These are phyloP conservation scores for Cladophialophora carrionii DNA, from an alignment of 2,329 filamentous ascomycete genomes.

Conservation along the genomic window DNA sequence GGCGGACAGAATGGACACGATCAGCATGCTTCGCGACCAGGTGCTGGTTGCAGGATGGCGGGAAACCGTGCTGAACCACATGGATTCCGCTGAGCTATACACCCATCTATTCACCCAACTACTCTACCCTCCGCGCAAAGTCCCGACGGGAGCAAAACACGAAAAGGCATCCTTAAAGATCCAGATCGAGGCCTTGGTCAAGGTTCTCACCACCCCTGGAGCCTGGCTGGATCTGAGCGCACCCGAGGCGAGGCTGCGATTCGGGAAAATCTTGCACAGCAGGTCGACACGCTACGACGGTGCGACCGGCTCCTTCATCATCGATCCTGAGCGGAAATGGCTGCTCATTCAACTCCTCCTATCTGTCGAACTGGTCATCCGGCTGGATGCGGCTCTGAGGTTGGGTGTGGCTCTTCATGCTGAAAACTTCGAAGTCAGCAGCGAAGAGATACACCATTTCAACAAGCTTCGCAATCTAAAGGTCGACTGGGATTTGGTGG, in stretches of 20 bases:
- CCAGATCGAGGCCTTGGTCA: constrained; percentile 52
- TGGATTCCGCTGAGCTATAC: constrained; percentile 41
- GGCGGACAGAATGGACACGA: constrained; percentile 43
- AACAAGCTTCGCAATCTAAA: constrained; percentile 55
- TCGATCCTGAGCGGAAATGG: constrained; percentile 51
- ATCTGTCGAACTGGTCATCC: constrained; percentile 58
- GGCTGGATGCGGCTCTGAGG: constrained; percentile 55
- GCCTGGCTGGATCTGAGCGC: constrained; percentile 55
- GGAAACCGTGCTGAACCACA: constrained; percentile 46
- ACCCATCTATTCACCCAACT: constrained; percentile 46
- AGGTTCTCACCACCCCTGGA: constrained; percentile 48
- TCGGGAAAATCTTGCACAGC: constrained; percentile 50
- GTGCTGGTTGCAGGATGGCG: constrained; percentile 41
- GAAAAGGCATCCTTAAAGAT: constrained; percentile 46
- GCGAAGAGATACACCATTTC: constrained; percentile 52
- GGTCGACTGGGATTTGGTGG: constrained; percentile 60
- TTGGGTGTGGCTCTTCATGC: constrained; percentile 48
- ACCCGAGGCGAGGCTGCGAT: constrained; percentile 51
- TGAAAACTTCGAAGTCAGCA: constrained; percentile 47
- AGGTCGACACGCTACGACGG: constrained; percentile 39
- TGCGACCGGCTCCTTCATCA: constrained; percentile 15
- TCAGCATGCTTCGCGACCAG: constrained; percentile 45
- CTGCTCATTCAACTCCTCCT: constrained; percentile 59
- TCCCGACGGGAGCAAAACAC: constrained; percentile 24
- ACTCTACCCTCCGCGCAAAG: constrained; percentile 45